Base-by-base conservation (phyloP, 1,139 yeast genomes). In the Taphrina flavorubra region DNA sequence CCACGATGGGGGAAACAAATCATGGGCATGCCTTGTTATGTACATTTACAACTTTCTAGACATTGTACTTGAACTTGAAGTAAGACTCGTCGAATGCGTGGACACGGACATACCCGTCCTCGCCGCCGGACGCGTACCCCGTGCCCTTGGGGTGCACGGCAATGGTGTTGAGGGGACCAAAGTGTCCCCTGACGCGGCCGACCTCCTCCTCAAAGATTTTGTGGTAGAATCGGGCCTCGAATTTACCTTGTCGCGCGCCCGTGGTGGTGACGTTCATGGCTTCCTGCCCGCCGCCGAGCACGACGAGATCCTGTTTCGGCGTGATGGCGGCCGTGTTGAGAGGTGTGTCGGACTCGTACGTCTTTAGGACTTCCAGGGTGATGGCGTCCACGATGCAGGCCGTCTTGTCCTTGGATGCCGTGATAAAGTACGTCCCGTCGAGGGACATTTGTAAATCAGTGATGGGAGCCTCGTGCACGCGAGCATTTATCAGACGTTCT, bases 231-330 rank as follows among this genome's bases (percentile, higher is more conserved):
- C 97, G 86, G 57, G 98, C 96, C 81, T 94, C 99, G 79, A 94
- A 94, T 78, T 91, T 91, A 82, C 99, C 99, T 80, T 94, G 97
- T 68, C 90, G 85, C 72, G 95, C 89, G 60, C 95, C 86, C 53
- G 98, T 92, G 39, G 98, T 94, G 60, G 99, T 94, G 78, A 94
- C 99, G 79, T 92, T 96, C 80, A 92, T 87, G 53, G 99, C 99
- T 78, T 92, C 98, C 83, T 94, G 99, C 86, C 99, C 99, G 81
- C 99, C 99, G 69, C 99, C 99, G 73, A 95, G 84, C 69, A 94
- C 88, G 72, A 94, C 90, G 78, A 88, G 92, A 78, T 94, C 95
- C 81, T 95, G 94, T 70, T 87, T 82, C 37, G 98, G 94, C 10
- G 99, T 92, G 74, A 94, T 88, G 73, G 97, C 89, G 37, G 98